A percentile compares a stretch with the other conserved stretches of the same genome.
phyloP scores from a whole-genome alignment of 2,329 filamentous ascomycete species.

The Colletotrichum truncatum region DNA sequence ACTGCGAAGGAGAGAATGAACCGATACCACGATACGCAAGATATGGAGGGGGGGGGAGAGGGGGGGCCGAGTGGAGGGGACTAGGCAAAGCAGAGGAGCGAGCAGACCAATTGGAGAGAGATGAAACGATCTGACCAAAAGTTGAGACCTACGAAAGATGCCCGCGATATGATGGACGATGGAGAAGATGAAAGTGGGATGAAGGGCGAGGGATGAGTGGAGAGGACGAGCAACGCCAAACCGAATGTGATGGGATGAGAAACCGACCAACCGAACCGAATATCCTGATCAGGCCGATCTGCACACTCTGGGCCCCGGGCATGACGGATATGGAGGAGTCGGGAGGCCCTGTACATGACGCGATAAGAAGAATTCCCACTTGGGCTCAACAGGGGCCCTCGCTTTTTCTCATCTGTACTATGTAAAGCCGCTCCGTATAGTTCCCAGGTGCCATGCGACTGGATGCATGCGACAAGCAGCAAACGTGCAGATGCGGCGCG shows the following conservation, averaged over 20 bases:
- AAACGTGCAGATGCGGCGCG: conserved; percentile 6
- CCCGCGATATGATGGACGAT: neutral
- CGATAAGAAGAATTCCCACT: conserved; percentile 21
- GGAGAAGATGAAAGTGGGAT: conserved; percentile 12
- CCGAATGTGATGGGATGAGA: conserved; percentile 15
- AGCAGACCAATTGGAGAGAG: neutral
- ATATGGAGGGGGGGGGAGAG: neutral
- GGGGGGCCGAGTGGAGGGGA: no score
- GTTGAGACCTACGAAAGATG: neutral
- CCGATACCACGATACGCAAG: conserved; percentile 12
- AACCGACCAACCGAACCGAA: conserved; percentile 24
- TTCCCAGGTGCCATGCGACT: neutral
- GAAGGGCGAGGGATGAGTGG: conserved; percentile 13
- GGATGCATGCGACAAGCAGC: conserved; percentile 10
- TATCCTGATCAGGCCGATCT: conserved; percentile 21
- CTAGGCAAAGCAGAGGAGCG: neutral
- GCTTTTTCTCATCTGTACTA: neutral
- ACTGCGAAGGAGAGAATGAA: neutral
- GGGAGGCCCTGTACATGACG: conserved; percentile 2
- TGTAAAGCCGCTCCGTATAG: neutral
- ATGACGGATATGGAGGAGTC: conserved; percentile 4
- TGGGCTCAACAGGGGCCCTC: neutral
- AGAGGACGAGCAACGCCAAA: conserved; percentile 10
- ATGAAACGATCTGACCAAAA: neutral
- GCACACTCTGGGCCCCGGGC: neutral